These are phyloP conservation scores for Prunus mume DNA, from an alignment of 306 rosid genomes.

Conservation along the genomic window DNA sequence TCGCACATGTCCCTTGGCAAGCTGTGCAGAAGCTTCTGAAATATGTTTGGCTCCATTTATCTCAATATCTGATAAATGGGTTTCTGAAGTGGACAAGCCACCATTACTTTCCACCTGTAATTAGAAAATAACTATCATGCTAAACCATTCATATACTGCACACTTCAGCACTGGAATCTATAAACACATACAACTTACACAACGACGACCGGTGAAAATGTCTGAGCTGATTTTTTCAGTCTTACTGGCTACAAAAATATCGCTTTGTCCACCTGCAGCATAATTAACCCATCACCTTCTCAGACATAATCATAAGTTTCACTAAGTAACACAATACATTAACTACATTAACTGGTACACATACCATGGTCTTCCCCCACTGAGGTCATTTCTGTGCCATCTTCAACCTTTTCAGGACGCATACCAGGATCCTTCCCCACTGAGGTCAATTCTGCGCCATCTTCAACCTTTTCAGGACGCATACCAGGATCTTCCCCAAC, in stretches of 20 bases:
- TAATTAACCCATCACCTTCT: slow-evolving; percentile 18
- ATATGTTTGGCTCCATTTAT: slow-evolving; percentile 36
- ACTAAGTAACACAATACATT: slow-evolving; percentile 16
- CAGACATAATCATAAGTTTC: slow-evolving; percentile 31
- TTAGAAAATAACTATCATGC: slow-evolving; percentile 39
- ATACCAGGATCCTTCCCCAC: slow-evolving; percentile 31
- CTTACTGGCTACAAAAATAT: slow-evolving; percentile 26
- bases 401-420: slow-evolving; percentile 24
- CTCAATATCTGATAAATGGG: slow-evolving; percentile 36
- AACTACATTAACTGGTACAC: slow-evolving; percentile 33
- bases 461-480: slow-evolving; percentile 27
- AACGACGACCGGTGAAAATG: slow-evolving; percentile 69
- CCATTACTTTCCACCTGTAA: slow-evolving; percentile 62
- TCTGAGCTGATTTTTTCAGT: slow-evolving; percentile 32
- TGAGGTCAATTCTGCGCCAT: slow-evolving; percentile 21
- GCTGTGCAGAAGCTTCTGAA: slow-evolving; percentile 32
- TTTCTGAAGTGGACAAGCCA: slow-evolving; percentile 28
- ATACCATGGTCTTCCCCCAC: slow-evolving; percentile 30
- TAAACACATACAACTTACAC: slow-evolving; percentile 99
- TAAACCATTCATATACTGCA: slow-evolving; percentile 42
- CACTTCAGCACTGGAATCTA: slow-evolving; percentile 42
- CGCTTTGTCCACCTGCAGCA: slow-evolving; percentile 48
- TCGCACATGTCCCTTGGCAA: slow-evolving; percentile 29
- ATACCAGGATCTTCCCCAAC: slow-evolving; percentile 34
- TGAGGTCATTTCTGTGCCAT: slow-evolving; percentile 16